Evolutionary conservation across 192 early-diverging fungal species (phyloP), one percentile per base, ranked within the genome.

Genomic region (Lobosporangium transversale): DNA sequence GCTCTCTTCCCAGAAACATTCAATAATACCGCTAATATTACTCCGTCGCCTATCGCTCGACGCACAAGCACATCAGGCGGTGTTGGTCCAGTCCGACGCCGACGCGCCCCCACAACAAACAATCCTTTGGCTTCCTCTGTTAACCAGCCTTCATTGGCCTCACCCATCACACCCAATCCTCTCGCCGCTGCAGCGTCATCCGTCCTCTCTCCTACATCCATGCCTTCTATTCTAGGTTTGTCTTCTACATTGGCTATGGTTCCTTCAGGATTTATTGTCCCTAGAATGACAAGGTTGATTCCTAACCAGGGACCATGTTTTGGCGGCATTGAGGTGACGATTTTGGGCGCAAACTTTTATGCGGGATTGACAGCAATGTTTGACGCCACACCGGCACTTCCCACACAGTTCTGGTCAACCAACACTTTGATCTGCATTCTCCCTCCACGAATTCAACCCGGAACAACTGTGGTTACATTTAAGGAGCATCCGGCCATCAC

Each of bases 291-390:
- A 30, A 84, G 93, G 40, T 67, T 98, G 54, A 91, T 94, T 35
- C 96, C 96, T 1, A 81, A 84, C 21, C 87, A 92, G 59, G 96
- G 96, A 7, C 96, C 96, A 0, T 85, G 92, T 35, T 89, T 87
- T 68, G 96, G 96, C 44, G 96, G 96, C 14, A 83, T 91, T 9
- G 93, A 92, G 47, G 81, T 97, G 14, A 94, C 95, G 23, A 82
- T 98, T 10, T 76, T 92, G 7, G 96, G 96, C 8, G 84, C 84
- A 12, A 91, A 92, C 31, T 95, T 98, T 79, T 89, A 89, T 64
- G 87, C 88, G 76, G 66, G 94, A 79, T 37, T 87, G 33, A 84
- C 81, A 0, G 83, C 83, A 40, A 58, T 90, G 45, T 97, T 98
- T 84, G 96, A 95, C 20, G 87, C 88, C 17, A 74, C 84, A 0